A percentile compares a stretch with the other conserved stretches of the same genome.
phyloP scores from a whole-genome alignment of 352 stramenopile species.

The Globisporangium perplexum region DNA sequence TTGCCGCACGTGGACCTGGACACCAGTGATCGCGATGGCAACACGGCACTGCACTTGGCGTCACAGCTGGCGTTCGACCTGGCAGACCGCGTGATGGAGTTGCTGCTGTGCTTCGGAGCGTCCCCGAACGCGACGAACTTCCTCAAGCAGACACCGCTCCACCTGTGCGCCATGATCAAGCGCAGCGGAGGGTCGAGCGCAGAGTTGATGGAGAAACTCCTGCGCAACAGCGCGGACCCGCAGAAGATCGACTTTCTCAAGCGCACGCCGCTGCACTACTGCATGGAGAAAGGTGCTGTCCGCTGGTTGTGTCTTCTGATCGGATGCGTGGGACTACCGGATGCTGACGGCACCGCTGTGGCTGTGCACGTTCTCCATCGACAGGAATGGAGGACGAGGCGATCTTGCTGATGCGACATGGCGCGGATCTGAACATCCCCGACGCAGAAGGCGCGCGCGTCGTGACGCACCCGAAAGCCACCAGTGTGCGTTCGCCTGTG shows the following conservation, averaged over 20 bases:
- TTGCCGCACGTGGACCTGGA: conserved; percentile 62
- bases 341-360: conserved; percentile 7
- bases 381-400: conserved; percentile 61
- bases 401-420: conserved; percentile 51
- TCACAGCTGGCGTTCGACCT: conserved; percentile 54
- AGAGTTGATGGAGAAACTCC: conserved; percentile 55
- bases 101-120: conserved; percentile 66
- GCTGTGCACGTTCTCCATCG: neutral
- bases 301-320: neutral
- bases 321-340: neutral
- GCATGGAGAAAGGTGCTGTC: conserved; percentile 59
- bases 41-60: conserved; percentile 60
- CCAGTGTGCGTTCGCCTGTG: conserved; percentile 32
- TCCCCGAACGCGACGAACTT: conserved; percentile 58
- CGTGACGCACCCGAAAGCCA: conserved; percentile 49
- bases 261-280: conserved; percentile 71
- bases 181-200: conserved; percentile 29
- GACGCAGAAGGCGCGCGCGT: conserved; percentile 56
- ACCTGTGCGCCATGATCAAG: conserved; percentile 70
- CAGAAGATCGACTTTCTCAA: conserved; percentile 61
- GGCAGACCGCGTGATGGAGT: conserved; percentile 56
- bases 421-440: conserved; percentile 64
- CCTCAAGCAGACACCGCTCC: conserved; percentile 66
- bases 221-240: conserved; percentile 51
- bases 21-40: conserved; percentile 60